A percentile compares a stretch with the other conserved stretches of the same genome.
These are phyloP conservation scores for Prunus armeniaca DNA, from an alignment of 306 rosid species.

Conservation along the genomic window DNA sequence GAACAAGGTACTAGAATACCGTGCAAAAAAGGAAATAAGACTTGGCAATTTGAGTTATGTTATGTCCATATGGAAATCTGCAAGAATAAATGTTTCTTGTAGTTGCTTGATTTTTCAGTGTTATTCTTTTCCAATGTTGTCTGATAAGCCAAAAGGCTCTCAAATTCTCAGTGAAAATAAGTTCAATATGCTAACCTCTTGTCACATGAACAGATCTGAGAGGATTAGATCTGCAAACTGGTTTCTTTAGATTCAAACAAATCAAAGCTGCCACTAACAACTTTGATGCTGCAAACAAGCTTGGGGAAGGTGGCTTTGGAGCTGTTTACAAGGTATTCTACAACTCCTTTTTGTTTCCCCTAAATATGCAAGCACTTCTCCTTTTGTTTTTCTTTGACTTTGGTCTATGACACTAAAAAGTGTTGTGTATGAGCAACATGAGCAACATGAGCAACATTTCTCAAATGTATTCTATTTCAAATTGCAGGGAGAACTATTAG, in stretches of 20 bases:
- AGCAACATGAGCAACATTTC: neutral
- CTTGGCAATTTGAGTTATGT: neutral
- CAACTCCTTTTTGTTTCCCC: neutral
- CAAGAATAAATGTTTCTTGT: neutral
- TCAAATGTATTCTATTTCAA: neutral
- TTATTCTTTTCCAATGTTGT: neutral
- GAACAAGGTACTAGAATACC: conserved; percentile 16
- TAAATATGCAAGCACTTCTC: neutral
- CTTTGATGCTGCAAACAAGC: conserved; percentile 14
- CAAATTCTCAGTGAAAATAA: neutral
- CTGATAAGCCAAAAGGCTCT: neutral
- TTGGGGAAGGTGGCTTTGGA: conserved; percentile 23
- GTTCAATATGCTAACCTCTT: neutral
- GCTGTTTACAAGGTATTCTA: conserved; percentile 11
- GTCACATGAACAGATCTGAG: conserved; percentile 21
- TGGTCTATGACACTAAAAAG: neutral
- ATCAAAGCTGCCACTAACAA: conserved; percentile 26
- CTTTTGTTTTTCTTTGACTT: neutral
- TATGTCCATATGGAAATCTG: neutral
- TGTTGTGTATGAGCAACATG: neutral
- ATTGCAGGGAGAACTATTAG: conserved; percentile 11
- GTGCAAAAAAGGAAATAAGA: neutral
- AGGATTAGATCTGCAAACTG: conserved; percentile 32
- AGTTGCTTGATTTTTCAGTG: neutral
- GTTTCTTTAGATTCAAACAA: conserved; percentile 42